Percentiles rank a stretch among this genome's conserved stretches.
phyloP scores from a whole-genome alignment of 2,329 filamentous ascomycete species.

The Septoria petroselini region DNA sequence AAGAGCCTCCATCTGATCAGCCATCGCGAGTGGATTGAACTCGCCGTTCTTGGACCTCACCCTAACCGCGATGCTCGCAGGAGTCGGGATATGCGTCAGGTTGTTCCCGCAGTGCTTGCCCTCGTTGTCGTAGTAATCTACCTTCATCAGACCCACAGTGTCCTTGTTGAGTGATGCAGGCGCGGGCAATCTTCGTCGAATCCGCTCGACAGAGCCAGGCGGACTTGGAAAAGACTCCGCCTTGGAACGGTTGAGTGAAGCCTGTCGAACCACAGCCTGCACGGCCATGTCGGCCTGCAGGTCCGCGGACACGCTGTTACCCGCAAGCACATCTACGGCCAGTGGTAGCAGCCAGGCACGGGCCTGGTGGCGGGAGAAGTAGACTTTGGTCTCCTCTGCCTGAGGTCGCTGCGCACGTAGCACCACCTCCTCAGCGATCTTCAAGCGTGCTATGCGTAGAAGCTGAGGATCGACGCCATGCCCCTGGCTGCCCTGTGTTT shows the following conservation, averaged over 20 bases:
- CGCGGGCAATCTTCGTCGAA: neutral
- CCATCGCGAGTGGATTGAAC: conserved; percentile 9
- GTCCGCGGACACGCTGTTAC: neutral
- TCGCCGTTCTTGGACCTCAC: conserved; percentile 6
- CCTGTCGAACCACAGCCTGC: neutral
- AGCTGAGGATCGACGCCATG: neutral
- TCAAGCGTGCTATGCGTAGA: neutral
- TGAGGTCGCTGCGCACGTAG: neutral
- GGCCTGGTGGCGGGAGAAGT: neutral
- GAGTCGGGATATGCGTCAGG: neutral
- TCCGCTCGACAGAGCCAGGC: neutral
- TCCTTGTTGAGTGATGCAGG: neutral
- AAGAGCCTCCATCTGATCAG: conserved; percentile 10
- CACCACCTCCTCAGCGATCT: conserved; percentile 3
- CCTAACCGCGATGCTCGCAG: conserved; percentile 6
- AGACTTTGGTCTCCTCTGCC: neutral
- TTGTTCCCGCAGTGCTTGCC: conserved; percentile 3
- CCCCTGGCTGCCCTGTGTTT: neutral
- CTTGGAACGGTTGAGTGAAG: neutral
- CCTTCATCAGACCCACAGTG: conserved; percentile 3
- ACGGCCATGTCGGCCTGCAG: neutral
- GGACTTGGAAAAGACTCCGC: conserved; percentile 1
- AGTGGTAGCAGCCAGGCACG: conserved; percentile 2
- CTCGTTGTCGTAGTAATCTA: conserved; percentile 11
- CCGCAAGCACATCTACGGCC: neutral